phyloP scores from a whole-genome alignment of 2,329 filamentous ascomycete genomes.

The Blumeria graminis region DNA sequence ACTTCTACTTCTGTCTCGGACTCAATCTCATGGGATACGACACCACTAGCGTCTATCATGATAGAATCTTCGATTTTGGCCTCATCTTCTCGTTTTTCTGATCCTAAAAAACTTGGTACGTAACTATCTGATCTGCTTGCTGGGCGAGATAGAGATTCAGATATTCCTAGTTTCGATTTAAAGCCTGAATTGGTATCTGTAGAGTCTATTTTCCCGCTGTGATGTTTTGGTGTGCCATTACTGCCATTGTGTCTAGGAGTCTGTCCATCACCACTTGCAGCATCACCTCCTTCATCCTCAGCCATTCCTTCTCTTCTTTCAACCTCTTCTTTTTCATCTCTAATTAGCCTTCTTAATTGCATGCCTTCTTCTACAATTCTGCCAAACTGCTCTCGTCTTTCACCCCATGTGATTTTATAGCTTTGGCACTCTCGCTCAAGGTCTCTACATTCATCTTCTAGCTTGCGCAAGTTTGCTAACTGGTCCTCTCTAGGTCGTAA shows the following conservation, averaged over 20 bases:
- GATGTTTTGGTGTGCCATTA: slow-evolving; percentile 24
- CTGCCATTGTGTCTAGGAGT: slow-evolving; percentile 26
- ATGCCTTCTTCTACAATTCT: slow-evolving; percentile 80
- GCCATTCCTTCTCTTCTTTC: slow-evolving; percentile 69
- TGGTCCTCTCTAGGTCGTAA: slow-evolving; percentile 72
- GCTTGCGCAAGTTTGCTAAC: slow-evolving; percentile 47
- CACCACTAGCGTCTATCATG: slow-evolving; percentile 28
- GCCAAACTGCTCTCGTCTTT: slow-evolving; percentile 67
- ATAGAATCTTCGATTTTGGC: slow-evolving; percentile 25
- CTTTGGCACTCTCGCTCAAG: slow-evolving; percentile 63
- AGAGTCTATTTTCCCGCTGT: slow-evolving; percentile 15
- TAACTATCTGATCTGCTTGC: slow-evolving; percentile 19
- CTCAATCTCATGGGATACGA: slow-evolving; percentile 5
- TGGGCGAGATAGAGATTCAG: slow-evolving; percentile 17
- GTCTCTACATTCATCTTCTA: slow-evolving; percentile 72
- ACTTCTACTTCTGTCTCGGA: slow-evolving; percentile 17
- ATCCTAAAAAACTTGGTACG: slow-evolving; percentile 16
- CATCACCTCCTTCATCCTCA: slow-evolving; percentile 28
- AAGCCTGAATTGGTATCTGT: slow-evolving; percentile 16
- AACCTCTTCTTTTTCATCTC: slow-evolving; percentile 87
- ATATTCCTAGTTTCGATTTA: background rate
- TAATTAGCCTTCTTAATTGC: slow-evolving; percentile 60
- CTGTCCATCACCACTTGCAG: slow-evolving; percentile 23
- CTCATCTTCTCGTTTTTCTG: slow-evolving; percentile 5
- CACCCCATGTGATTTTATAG: slow-evolving; percentile 63